Evolutionary conservation across 257 asterid genomes (phyloP).

Genomic region (Plantago major): DNA sequence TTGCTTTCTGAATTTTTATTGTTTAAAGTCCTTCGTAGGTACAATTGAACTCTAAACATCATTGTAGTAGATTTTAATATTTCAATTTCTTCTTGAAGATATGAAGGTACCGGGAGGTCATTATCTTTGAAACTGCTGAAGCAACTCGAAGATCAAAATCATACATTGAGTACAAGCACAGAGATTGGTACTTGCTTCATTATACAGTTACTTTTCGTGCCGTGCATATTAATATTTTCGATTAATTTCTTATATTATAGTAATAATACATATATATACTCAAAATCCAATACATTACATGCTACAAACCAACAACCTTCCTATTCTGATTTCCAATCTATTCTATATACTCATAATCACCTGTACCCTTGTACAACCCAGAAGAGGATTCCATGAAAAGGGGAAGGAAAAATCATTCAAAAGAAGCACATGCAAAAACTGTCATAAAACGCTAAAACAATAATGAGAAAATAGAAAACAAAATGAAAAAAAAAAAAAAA

Average conservation of each 20-base stretch:
- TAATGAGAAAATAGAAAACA: too few relatives aligned
- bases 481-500: too few relatives aligned
- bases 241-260: not conserved
- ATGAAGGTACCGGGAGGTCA: slow-evolving; percentile 98
- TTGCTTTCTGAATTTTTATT: not conserved
- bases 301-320: too few relatives aligned
- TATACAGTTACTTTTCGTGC: not conserved
- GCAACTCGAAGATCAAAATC: slow-evolving; percentile 86
- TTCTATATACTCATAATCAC: too few relatives aligned
- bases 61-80: not conserved
- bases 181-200: slow-evolving; percentile 33
- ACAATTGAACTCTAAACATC: not conserved
- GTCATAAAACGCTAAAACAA: too few relatives aligned
- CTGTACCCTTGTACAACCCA: too few relatives aligned
- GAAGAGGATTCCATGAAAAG: too few relatives aligned
- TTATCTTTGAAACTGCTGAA: slow-evolving; percentile 81
- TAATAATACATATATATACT: too few relatives aligned
- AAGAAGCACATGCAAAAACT: too few relatives aligned
- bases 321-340: too few relatives aligned
- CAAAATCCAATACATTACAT: too few relatives aligned
- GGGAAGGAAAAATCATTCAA: too few relatives aligned
- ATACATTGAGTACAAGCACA: slow-evolving; percentile 38
- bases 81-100: not conserved
- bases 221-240: not conserved
- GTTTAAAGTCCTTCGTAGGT: not conserved